Evolutionary conservation across 352 stramenopile genomes (phyloP).

Genomic region (Globisporangium alternatum): DNA sequence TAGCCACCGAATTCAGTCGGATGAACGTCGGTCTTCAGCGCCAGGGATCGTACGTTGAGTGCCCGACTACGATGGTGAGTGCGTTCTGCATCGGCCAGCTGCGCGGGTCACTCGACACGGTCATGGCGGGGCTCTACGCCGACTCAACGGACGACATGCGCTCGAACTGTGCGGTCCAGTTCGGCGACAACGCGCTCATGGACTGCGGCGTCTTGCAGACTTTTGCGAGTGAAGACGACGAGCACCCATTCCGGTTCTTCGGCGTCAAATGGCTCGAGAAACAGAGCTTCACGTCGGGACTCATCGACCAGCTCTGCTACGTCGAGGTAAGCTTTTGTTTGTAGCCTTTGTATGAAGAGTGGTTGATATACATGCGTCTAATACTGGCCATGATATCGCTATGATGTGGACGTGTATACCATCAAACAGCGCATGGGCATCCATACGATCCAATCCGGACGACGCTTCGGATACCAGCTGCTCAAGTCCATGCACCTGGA

Average conservation of each 20-base stretch:
- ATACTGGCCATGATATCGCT: not conserved
- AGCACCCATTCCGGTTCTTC: constrained; percentile 47
- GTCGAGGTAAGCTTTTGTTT: constrained; percentile 34
- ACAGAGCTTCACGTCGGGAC: constrained; percentile 20
- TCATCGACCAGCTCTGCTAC: constrained; percentile 57
- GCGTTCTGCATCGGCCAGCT: constrained; percentile 53
- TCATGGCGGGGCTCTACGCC: constrained; percentile 54
- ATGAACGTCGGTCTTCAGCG: not conserved
- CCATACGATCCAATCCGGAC: constrained; percentile 25
- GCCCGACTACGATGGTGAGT: constrained; percentile 39
- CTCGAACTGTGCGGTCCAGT: constrained; percentile 48
- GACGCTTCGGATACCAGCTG: constrained; percentile 53
- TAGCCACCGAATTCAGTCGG: not conserved
- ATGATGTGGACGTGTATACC: not conserved
- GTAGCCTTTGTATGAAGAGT: not conserved
- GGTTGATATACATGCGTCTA: not conserved
- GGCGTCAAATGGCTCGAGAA: constrained; percentile 65
- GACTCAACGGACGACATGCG: constrained; percentile 35
- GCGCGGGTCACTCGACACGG: constrained; percentile 38
- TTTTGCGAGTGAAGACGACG: constrained; percentile 29
- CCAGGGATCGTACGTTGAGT: constrained; percentile 17
- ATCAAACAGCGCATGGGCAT: constrained; percentile 30
- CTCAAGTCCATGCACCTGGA: constrained; percentile 59
- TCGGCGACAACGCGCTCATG: constrained; percentile 28
- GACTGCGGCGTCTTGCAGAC: constrained; percentile 50